phyloP scores from a whole-genome alignment of 1,284 basidiomycete genomes.

The Peniophora sp. region DNA sequence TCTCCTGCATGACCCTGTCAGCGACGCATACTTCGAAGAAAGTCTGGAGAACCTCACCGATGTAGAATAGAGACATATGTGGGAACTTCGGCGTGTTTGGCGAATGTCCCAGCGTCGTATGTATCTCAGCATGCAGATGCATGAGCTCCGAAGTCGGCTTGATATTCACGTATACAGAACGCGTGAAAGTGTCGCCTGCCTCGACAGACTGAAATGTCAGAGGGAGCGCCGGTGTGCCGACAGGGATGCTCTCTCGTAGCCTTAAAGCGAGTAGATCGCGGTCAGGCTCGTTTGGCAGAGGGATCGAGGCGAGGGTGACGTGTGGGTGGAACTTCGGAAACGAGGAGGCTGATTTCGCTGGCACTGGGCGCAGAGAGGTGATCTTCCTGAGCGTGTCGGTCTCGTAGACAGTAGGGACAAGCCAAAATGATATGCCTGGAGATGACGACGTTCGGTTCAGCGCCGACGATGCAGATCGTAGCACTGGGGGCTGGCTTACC shows the following conservation, averaged over 20 bases:
- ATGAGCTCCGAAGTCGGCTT: constrained; percentile 34
- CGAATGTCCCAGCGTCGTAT: constrained; percentile 30
- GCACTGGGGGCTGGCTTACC: not conserved
- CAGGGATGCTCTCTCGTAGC: constrained; percentile 35
- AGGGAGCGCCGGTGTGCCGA: constrained; percentile 22
- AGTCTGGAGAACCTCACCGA: too few relatives aligned
- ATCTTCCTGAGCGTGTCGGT: constrained; percentile 30
- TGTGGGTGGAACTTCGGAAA: constrained; percentile 61
- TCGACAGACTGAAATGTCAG: constrained; percentile 46
- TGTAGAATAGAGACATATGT: constrained; percentile 66
- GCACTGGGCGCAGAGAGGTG: constrained; percentile 32
- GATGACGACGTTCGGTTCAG: not conserved
- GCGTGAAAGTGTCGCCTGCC: constrained; percentile 54
- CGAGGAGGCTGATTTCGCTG: constrained; percentile 26
- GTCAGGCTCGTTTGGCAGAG: constrained; percentile 10
- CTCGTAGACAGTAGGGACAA: constrained; percentile 41
- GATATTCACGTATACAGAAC: constrained; percentile 57
- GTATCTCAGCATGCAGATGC: constrained; percentile 41
- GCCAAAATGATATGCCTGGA: constrained; percentile 53
- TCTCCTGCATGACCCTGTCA: constrained; percentile 24
- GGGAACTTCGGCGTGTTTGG: constrained; percentile 49
- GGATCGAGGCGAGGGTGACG: constrained; percentile 55
- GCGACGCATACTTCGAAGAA: too few relatives aligned
- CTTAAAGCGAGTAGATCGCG: constrained; percentile 18
- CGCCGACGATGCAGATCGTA: not conserved